Base-by-base conservation (phyloP, 108 stramenopile genomes). In the Cyclotella sp. region DNA sequence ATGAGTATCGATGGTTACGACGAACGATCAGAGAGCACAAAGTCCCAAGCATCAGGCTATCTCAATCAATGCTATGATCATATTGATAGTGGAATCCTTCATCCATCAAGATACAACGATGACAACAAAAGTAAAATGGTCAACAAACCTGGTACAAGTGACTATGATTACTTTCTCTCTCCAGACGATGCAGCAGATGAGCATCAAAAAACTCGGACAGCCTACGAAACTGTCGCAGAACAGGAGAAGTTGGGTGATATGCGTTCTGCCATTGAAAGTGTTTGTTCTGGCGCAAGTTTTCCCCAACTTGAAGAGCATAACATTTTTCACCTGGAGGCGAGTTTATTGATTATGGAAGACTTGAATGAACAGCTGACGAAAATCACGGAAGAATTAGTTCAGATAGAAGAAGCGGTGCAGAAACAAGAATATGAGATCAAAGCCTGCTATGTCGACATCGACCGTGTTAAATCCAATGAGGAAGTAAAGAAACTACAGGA, bases 371-470 rank as follows among this genome's bases (percentile, higher is more conserved):
- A 24, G 27, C 13, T 58, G 22, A 28, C 57, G 0, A 3, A 58
- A 24, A 76, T 11, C 22, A 19, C 66, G 18, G 45, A 45, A 18
- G 66, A 67, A 42, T 47, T 68, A 28, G 41, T 43, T 18, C 53
- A 29, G 44, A 26, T 46, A 53, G 59, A 22, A 14, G 65, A 11
- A 26, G 40, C 52, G 9, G 34, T 76, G 19, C 61, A 60, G 46
- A 59, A 27, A 34, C 75, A 76, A 68, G 43, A 76, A 15, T 28
- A 67, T 43, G 66, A 76, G 10, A 60, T 68, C 6, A 18, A 46
- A 54, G n/a, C 14, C 40, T 58, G 41, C 49, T 52, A 46, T 43
- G 46, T 9, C 12, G 27, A 68, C 14, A 68, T 76, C 49, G 55
- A 43, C 24, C 44, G 21, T 26, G 12, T 55, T 41, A 51, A 66